A percentile compares a stretch with the other conserved stretches of the same genome.
Evolutionary conservation across 257 asterid genomes (phyloP).

Genomic region (Echites panduratus): DNA sequence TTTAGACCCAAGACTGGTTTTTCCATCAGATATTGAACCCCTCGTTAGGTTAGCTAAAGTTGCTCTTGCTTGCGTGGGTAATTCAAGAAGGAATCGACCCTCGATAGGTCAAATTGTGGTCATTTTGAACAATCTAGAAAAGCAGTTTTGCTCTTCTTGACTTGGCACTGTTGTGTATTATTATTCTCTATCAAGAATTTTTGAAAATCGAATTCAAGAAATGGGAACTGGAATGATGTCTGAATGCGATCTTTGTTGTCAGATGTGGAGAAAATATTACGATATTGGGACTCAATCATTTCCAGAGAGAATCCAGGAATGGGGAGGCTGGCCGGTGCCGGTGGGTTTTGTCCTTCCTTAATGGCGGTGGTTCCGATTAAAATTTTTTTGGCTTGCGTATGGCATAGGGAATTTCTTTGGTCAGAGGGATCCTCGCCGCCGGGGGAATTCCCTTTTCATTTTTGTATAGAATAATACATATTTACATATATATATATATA

Average conservation of each 20-base stretch:
- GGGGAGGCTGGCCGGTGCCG: neutral
- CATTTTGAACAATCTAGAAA: constrained; percentile 52
- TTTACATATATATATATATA: too few species aligned
- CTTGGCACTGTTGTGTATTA: neutral
- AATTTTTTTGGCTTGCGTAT: neutral
- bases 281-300: too few species aligned
- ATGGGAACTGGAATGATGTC: neutral
- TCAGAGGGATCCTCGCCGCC: neutral
- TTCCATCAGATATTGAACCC: constrained; percentile 46
- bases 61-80: constrained; percentile 80
- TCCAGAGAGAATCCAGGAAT: too few species aligned
- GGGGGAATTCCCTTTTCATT: neutral
- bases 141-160: constrained; percentile 16
- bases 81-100: constrained; percentile 54
- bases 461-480: neutral
- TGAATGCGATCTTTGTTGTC: too few species aligned
- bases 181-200: neutral
- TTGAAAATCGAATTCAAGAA: neutral
- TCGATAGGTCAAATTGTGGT: constrained; percentile 48
- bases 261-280: too few species aligned
- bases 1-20: constrained; percentile 54
- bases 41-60: constrained; percentile 57
- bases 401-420: neutral
- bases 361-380: neutral
- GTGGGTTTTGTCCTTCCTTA: too few species aligned